A percentile compares a stretch with the other conserved stretches of the same genome.
Conservation (phyloP, 768 basidiomycete species). For the Mycena chlorophos region DNA sequence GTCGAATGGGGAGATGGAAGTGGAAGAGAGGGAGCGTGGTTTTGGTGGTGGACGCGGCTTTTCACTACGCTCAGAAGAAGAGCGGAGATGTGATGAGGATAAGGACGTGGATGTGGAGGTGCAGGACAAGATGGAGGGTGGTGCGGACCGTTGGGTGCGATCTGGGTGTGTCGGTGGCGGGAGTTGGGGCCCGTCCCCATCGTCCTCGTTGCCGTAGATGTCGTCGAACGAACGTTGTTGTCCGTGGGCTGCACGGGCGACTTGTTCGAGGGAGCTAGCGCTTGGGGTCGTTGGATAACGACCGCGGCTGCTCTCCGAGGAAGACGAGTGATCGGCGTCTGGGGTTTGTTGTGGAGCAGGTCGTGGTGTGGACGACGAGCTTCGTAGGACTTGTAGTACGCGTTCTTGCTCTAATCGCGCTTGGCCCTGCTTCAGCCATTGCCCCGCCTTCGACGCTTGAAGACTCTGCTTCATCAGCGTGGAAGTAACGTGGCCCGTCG, state of each 20-base stretch:
- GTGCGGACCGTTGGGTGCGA: constrained; percentile 35
- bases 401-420: constrained; percentile 68
- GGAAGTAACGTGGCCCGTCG: constrained; percentile 52
- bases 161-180: constrained; percentile 59
- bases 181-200: constrained; percentile 33
- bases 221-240: constrained; percentile 18
- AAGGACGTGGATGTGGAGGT: constrained; percentile 9
- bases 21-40: constrained; percentile 16
- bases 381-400: constrained; percentile 70
- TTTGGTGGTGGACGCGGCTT: constrained; percentile 20
- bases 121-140: constrained; percentile 13
- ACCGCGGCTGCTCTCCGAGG: constrained; percentile 16
- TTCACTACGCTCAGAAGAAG: constrained; percentile 14
- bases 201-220: constrained; percentile 11
- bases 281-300: constrained; percentile 40
- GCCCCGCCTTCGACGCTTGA: constrained; percentile 70
- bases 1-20: constrained; percentile 12
- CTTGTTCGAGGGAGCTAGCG: constrained; percentile 46
- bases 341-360: constrained; percentile 7
- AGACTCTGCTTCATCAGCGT: constrained; percentile 72
- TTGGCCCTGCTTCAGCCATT: constrained; percentile 68
- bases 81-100: constrained; percentile 3
- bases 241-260: constrained; percentile 39
- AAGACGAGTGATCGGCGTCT: constrained; percentile 14
- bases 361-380: constrained; percentile 39